Evolutionary conservation across 116 monocot genomes (phyloP).

Genomic region (Papilionanthe hybrid): DNA sequence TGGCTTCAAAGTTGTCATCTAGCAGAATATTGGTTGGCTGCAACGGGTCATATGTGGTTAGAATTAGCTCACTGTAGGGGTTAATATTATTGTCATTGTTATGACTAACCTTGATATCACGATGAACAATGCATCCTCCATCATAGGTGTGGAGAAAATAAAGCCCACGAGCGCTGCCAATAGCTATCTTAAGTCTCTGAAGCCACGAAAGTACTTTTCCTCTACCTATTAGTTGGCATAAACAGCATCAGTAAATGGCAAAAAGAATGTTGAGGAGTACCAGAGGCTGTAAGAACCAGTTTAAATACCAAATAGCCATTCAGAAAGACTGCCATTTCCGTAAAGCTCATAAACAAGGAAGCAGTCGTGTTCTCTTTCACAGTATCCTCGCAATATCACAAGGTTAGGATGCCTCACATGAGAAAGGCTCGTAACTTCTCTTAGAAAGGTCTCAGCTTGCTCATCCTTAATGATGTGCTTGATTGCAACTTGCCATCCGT

Average conservation of each 20-base stretch:
- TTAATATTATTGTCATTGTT: neutral
- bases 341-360: slow-evolving; percentile 45
- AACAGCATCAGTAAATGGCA: neutral
- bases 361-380: slow-evolving; percentile 32
- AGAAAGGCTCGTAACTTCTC: slow-evolving; percentile 36
- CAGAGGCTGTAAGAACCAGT: neutral
- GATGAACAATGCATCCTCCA: slow-evolving; percentile 59
- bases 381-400: slow-evolving; percentile 42
- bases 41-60: neutral
- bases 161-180: slow-evolving; percentile 51
- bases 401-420: slow-evolving; percentile 54
- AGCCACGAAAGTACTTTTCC: slow-evolving; percentile 39
- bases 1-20: slow-evolving; percentile 46
- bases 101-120: slow-evolving; percentile 48
- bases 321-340: slow-evolving; percentile 45
- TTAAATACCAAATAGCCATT: slow-evolving; percentile 34
- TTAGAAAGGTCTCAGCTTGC: slow-evolving; percentile 46
- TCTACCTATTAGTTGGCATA: slow-evolving; percentile 25
- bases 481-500: slow-evolving; percentile 45
- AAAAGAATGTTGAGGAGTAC: neutral
- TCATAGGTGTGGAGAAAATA: slow-evolving; percentile 55
- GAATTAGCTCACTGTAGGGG: neutral
- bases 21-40: slow-evolving; percentile 58
- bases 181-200: slow-evolving; percentile 36
- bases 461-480: slow-evolving; percentile 59